A percentile compares a stretch with the other conserved stretches of the same genome.
phyloP scores from a whole-genome alignment of 176 grass and related monocot genomes.

The Triticum monococcum region DNA sequence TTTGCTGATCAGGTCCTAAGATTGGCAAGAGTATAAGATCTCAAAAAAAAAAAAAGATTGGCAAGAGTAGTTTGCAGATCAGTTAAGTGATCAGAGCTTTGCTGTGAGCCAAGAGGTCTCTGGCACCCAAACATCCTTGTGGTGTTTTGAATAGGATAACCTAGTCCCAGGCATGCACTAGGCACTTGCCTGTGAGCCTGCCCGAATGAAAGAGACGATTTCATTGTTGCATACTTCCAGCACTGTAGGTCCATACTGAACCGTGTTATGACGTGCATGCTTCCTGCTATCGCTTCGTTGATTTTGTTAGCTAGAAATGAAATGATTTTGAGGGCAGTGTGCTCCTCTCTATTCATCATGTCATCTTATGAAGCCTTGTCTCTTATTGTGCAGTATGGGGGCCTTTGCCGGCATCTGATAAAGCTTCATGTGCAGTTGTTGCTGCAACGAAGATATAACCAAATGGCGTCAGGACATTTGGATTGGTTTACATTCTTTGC shows the following conservation, averaged over 20 bases:
- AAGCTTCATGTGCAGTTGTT: neutral
- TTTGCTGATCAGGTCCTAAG: neutral
- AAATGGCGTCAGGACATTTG: neutral
- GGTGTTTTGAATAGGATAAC: too few relatives aligned
- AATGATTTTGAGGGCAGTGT: neutral
- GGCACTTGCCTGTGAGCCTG: too few relatives aligned
- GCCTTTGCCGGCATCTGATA: neutral
- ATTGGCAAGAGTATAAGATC: too few relatives aligned
- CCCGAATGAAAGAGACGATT: neutral
- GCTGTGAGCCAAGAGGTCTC: too few relatives aligned
- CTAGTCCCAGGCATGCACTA: too few relatives aligned
- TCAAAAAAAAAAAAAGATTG: too few relatives aligned
- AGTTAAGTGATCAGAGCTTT: too few relatives aligned
- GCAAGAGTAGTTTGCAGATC: too few relatives aligned
- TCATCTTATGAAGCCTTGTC: neutral
- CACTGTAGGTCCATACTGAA: neutral
- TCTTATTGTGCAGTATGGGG: conserved; percentile 2
- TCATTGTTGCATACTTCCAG: neutral
- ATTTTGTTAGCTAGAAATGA: neutral
- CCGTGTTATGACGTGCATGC: neutral
- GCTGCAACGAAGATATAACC: neutral
- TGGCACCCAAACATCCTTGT: too few relatives aligned
- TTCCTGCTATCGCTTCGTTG: neutral
- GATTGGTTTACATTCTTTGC: neutral
- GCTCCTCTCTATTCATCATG: neutral